phyloP scores from a whole-genome alignment of 306 rosid species.

The Cucumis hystrix region DNA sequence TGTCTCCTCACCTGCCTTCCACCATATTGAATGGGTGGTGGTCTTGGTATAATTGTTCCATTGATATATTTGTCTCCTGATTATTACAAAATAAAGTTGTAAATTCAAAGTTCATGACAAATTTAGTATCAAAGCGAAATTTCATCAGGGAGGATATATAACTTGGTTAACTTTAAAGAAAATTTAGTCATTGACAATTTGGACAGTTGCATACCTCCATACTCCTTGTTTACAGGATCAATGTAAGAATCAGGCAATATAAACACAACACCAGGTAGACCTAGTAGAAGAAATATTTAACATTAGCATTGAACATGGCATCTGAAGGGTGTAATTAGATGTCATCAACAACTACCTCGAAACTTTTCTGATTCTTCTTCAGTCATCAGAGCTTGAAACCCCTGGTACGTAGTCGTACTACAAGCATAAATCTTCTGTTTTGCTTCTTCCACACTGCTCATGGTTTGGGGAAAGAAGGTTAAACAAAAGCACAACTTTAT shows the following conservation, averaged over 20 bases:
- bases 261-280: slow-evolving; percentile 56
- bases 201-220: slow-evolving; percentile 43
- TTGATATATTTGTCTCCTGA: slow-evolving; percentile 79
- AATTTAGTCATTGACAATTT: neutral
- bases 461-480: neutral
- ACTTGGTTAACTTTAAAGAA: neutral
- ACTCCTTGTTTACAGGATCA: slow-evolving; percentile 67
- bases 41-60: slow-evolving; percentile 74
- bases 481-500: neutral
- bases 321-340: neutral
- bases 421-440: slow-evolving; percentile 79
- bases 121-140: neutral
- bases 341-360: slow-evolving; percentile 28
- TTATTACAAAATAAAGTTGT: slow-evolving; percentile 5
- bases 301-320: neutral
- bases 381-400: slow-evolving; percentile 72
- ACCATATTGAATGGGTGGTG: slow-evolving; percentile 67
- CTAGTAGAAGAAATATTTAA: slow-evolving; percentile 22
- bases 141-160: neutral
- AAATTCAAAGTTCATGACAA: neutral
- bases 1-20: slow-evolving; percentile 39
- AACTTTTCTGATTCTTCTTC: slow-evolving; percentile 81
- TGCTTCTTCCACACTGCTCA: slow-evolving; percentile 71
- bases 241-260: slow-evolving; percentile 80
- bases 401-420: slow-evolving; percentile 68